phyloP scores from a whole-genome alignment of 192 early-diverging fungal species.

The Umbelopsis sp. region DNA sequence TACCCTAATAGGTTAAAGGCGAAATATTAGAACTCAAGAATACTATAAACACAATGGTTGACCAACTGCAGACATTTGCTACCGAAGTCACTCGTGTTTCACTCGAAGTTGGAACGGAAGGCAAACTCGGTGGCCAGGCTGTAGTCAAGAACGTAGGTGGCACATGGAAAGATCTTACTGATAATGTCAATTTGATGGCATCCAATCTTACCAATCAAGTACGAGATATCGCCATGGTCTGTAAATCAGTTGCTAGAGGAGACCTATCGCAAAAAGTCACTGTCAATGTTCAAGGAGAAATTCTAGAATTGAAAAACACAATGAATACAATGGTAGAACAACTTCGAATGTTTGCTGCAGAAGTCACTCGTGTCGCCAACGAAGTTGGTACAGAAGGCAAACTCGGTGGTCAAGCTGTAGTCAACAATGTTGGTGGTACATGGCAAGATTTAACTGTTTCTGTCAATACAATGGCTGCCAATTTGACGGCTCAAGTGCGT shows the following conservation, averaged over 20 bases:
- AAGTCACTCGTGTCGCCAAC: slow-evolving; percentile 63
- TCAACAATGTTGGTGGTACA: slow-evolving; percentile 59
- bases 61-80: slow-evolving; percentile 54
- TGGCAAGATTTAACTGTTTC: slow-evolving; percentile 61
- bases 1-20: slow-evolving; percentile 48
- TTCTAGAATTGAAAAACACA: slow-evolving; percentile 64
- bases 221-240: slow-evolving; percentile 62
- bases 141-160: slow-evolving; percentile 58
- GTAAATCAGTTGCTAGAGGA: slow-evolving; percentile 60
- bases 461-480: slow-evolving; percentile 62
- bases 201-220: slow-evolving; percentile 58
- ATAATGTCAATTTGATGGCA: slow-evolving; percentile 63
- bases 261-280: slow-evolving; percentile 63
- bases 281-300: slow-evolving; percentile 66
- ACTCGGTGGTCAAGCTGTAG: slow-evolving; percentile 72
- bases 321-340: slow-evolving; percentile 75
- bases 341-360: slow-evolving; percentile 58
- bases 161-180: slow-evolving; percentile 65
- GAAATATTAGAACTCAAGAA: slow-evolving; percentile 72
- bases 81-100: slow-evolving; percentile 74
- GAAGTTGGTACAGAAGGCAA: slow-evolving; percentile 67
- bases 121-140: slow-evolving; percentile 64
- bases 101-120: slow-evolving; percentile 71
- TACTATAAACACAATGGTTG: slow-evolving; percentile 75
- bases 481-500: slow-evolving; percentile 66